phyloP scores from a whole-genome alignment of 768 basidiomycete genomes.

The Boletus subparvulus region DNA sequence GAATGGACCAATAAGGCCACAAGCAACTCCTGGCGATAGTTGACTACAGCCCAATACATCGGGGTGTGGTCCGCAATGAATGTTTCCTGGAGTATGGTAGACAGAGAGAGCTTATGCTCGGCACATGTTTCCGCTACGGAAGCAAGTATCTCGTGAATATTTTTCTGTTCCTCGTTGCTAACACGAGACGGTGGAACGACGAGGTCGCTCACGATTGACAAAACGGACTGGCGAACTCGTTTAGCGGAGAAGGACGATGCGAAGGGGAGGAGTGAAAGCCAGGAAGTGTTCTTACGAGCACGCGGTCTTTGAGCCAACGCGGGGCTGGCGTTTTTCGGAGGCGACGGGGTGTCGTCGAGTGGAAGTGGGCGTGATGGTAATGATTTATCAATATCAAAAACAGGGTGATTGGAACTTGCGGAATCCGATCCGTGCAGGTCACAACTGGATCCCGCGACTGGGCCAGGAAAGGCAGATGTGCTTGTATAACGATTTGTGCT shows the following conservation, averaged over 20 bases:
- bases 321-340: background rate
- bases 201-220: conserved; percentile 53
- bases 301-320: background rate
- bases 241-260: conserved; percentile 32
- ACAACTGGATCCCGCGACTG: background rate
- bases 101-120: conserved; percentile 44
- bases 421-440: too few relatives aligned
- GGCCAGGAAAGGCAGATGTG: background rate
- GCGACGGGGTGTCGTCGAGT: background rate
- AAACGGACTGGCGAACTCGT: conserved; percentile 52
- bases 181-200: conserved; percentile 26
- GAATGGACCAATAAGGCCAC: conserved; percentile 55
- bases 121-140: conserved; percentile 62
- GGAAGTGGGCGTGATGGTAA: background rate
- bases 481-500: background rate
- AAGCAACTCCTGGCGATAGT: conserved; percentile 42
- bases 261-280: conserved; percentile 33
- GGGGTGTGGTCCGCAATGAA: conserved; percentile 26
- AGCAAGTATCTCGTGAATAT: conserved; percentile 45
- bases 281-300: conserved; percentile 17
- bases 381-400: background rate
- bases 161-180: background rate
- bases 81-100: conserved; percentile 27
- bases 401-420: background rate
- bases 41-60: conserved; percentile 32